These are phyloP conservation scores for Phytopythium ostracodes DNA, from an alignment of 352 stramenopile species.

Conservation along the genomic window DNA sequence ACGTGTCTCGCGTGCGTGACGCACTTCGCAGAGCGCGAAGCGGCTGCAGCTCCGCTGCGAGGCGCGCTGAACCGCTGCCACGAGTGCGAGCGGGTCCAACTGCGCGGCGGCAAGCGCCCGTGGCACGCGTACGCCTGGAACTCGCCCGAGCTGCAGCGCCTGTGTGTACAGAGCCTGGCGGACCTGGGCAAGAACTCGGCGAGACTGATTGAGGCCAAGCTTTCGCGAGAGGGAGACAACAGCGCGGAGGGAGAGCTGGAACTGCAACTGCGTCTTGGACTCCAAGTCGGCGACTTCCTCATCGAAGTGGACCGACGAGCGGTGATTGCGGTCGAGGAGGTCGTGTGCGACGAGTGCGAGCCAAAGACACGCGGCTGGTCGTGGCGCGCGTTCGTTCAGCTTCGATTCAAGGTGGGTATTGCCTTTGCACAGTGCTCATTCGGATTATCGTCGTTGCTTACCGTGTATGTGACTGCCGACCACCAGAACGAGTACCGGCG, in stretches of 20 bases:
- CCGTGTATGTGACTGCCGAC: background rate
- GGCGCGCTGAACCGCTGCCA: slow-evolving; percentile 52
- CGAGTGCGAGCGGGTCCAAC: slow-evolving; percentile 62
- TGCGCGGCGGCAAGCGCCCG: slow-evolving; percentile 28
- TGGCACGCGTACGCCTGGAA: slow-evolving; percentile 60
- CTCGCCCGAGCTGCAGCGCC: slow-evolving; percentile 65
- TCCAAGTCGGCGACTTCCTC: slow-evolving; percentile 41
- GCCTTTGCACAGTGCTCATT: background rate
- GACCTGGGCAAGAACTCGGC: slow-evolving; percentile 37
- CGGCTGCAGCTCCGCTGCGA: slow-evolving; percentile 30
- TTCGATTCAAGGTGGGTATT: slow-evolving; percentile 36
- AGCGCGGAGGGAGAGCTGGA: slow-evolving; percentile 41
- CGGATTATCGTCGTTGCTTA: background rate
- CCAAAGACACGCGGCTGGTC: slow-evolving; percentile 36
- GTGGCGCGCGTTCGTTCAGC: slow-evolving; percentile 67
- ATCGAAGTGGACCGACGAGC: slow-evolving; percentile 15
- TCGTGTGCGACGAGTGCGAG: slow-evolving; percentile 41
- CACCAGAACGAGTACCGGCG: slow-evolving; percentile 67
- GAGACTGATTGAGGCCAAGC: slow-evolving; percentile 69
- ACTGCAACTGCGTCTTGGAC: slow-evolving; percentile 37
- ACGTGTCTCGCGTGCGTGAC: slow-evolving; percentile 55
- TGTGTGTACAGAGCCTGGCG: slow-evolving; percentile 69
- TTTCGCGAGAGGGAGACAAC: slow-evolving; percentile 70
- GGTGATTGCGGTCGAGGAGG: slow-evolving; percentile 7
- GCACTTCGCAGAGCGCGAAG: slow-evolving; percentile 26